Evolutionary conservation across 257 asterid species (phyloP), one percentile per base, ranked within the genome.

Genomic region (Jasminum sambac): DNA sequence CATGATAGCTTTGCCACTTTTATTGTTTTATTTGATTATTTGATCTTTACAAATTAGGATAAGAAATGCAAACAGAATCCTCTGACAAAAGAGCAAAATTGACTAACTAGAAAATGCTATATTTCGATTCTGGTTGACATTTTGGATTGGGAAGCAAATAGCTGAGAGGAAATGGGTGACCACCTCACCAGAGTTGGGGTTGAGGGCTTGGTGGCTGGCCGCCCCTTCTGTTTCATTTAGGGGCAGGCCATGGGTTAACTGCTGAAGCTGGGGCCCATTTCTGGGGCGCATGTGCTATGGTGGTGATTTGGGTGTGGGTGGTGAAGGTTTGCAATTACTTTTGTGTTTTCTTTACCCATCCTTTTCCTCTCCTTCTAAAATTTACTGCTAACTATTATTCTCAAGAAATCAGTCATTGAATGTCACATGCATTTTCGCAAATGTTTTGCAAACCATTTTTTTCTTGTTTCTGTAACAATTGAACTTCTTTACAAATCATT

Each of bases 1-100:
- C 19, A 67, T 25, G 63, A 43, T 80, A 60, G 68, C 67, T 50
- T 67, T 36, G 69, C 72, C 72, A 48, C 36, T 63, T 68, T 17
- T 9, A 4, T 13, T 48, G 24, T 59, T 38, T 24, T 11, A 12
- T 58, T 37, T 55, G 21, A 8, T 8, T 19, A 7, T 9, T 52
- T 52, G 1, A 19, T 52, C 12, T 9, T 10, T 23, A 21, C 62
- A 55, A 19, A 21, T 55, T 55, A 55, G 34, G 62, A 8, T 55
- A 55, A 55, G 8, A 30, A 55, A 55, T 55, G 34, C 14, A 21
- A 19, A 23, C 16, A 55, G 30, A 23, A 55, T 55, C 12, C 34
- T 19, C 6, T 19, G 36, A 55, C 26, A 6, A 52, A 19, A 52
- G 36, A 1, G 61, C 61, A 52, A 52, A 21, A 23, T 19, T 55